phyloP scores from a whole-genome alignment of 169 alveolate genomes.

The Plasmodium vivax region DNA sequence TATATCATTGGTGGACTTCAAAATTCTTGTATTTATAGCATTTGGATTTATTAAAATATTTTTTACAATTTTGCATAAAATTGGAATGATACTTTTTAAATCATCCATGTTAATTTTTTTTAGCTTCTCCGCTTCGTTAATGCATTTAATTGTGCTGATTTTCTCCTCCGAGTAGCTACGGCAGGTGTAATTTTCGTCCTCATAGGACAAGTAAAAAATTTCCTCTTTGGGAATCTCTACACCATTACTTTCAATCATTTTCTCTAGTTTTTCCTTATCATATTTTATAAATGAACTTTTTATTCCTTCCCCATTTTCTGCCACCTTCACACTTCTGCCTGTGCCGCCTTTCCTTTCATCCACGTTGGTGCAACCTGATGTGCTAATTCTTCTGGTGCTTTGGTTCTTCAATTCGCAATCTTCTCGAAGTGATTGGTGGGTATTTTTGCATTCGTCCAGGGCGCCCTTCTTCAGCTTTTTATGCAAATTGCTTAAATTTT shows the following conservation, averaged over 20 bases:
- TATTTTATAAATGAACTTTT: constrained; percentile 35
- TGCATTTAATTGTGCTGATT: constrained; percentile 21
- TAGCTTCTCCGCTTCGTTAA: constrained; percentile 33
- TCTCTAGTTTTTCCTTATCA: constrained; percentile 39
- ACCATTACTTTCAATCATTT: constrained; percentile 7
- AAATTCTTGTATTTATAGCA: constrained; percentile 56
- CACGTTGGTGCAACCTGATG: background rate
- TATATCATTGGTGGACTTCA: constrained; percentile 54
- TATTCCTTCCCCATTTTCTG: background rate
- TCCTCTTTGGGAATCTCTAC: constrained; percentile 36
- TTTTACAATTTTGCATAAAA: constrained; percentile 58
- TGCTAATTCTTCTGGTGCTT: background rate
- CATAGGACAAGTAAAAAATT: constrained; percentile 51
- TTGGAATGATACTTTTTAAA: constrained; percentile 39
- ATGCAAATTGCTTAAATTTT: background rate
- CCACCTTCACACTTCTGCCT: background rate
- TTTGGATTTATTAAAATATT: constrained; percentile 70
- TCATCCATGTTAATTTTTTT: constrained; percentile 21
- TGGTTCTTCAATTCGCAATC: background rate
- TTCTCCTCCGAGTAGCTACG: constrained; percentile 47
- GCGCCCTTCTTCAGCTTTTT: constrained; percentile 26
- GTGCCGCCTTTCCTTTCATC: background rate
- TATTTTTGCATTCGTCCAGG: background rate
- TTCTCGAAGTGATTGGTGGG: background rate
- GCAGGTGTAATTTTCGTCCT: background rate